A percentile compares a stretch with the other conserved stretches of the same genome.
Evolutionary conservation across 192 early-diverging fungal species (phyloP).

Genomic region (Pilobolus umbonatus): DNA sequence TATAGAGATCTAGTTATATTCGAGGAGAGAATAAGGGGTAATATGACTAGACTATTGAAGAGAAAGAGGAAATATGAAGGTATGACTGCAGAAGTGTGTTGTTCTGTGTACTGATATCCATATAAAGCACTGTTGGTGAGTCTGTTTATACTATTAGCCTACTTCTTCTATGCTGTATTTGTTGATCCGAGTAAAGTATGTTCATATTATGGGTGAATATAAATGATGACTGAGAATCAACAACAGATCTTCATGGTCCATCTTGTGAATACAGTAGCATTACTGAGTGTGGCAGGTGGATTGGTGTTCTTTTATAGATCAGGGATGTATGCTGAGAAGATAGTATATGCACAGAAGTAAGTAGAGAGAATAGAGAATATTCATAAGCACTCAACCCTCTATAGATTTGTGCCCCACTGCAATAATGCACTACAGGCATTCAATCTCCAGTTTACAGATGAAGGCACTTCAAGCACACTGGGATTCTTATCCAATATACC

Average conservation of each 20-base stretch:
- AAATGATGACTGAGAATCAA: background rate
- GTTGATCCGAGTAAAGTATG: slow-evolving; percentile 46
- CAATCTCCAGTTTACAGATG: slow-evolving; percentile 49
- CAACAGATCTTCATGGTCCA: slow-evolving; percentile 17
- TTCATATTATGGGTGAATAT: background rate
- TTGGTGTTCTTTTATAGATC: slow-evolving; percentile 50
- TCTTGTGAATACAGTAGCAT: slow-evolving; percentile 34
- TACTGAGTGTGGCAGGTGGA: slow-evolving; percentile 33
- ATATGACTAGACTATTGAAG: slow-evolving; percentile 58
- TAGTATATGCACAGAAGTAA: slow-evolving; percentile 53
- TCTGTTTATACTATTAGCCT: slow-evolving; percentile 22
- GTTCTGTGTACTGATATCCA: slow-evolving; percentile 27
- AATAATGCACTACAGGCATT: slow-evolving; percentile 51
- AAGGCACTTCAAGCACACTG: slow-evolving; percentile 39
- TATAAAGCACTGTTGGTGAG: slow-evolving; percentile 25
- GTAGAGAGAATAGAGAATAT: background rate
- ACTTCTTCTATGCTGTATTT: slow-evolving; percentile 47
- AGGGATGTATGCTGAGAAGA: slow-evolving; percentile 54
- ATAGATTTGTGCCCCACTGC: slow-evolving; percentile 55
- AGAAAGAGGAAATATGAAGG: slow-evolving; percentile 72
- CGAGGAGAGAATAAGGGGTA: slow-evolving; percentile 74
- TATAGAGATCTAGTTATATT: slow-evolving; percentile 78
- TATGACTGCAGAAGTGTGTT: too few species aligned
- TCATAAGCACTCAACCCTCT: background rate
- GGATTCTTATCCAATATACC: slow-evolving; percentile 50